A percentile compares a stretch with the other conserved stretches of the same genome.
phyloP scores from a whole-genome alignment of 2,329 filamentous ascomycete genomes.

The Juglanconis sp. region DNA sequence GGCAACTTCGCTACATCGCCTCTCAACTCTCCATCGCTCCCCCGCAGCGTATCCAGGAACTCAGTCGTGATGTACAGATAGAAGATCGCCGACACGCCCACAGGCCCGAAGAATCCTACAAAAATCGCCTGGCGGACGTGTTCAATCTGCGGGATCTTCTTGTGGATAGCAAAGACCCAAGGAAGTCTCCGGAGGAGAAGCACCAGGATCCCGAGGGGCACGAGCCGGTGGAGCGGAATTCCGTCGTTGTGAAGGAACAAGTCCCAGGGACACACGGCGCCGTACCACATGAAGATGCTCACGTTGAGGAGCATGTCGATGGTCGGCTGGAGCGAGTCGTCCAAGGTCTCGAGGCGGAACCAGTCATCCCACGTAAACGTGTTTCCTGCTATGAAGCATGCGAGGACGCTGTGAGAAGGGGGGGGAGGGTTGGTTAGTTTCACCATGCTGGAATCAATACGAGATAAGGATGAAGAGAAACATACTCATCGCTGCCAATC shows the following conservation, averaged over 20 bases:
- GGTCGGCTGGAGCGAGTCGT: conserved; percentile 90
- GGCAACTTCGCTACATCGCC: conserved; percentile 63
- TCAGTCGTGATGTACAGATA: conserved; percentile 81
- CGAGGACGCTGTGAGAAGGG: conserved; percentile 54
- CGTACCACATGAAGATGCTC: conserved; percentile 86
- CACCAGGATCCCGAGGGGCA: conserved; percentile 71
- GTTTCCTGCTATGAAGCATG: conserved; percentile 90
- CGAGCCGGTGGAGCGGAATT: conserved; percentile 70
- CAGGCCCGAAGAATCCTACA: conserved; percentile 89
- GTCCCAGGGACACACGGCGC: conserved; percentile 78
- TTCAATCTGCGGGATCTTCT: conserved; percentile 75
- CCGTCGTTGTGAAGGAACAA: conserved; percentile 64
- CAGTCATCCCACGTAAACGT: conserved; percentile 91
- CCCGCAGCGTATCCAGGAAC: conserved; percentile 58
- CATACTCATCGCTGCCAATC: conserved; percentile 76
- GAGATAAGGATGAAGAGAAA: not conserved
- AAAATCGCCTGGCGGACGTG: conserved; percentile 73
- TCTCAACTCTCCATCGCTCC: conserved; percentile 57
- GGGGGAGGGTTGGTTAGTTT: not conserved
- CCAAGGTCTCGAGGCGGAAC: conserved; percentile 84
- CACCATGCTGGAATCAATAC: too few relatives aligned
- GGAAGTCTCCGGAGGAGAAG: conserved; percentile 76
- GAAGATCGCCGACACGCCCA: conserved; percentile 88
- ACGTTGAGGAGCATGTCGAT: conserved; percentile 94
- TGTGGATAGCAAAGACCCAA: conserved; percentile 70